phyloP scores from a whole-genome alignment of 768 basidiomycete genomes.

The Aureoboletus auriporus region DNA sequence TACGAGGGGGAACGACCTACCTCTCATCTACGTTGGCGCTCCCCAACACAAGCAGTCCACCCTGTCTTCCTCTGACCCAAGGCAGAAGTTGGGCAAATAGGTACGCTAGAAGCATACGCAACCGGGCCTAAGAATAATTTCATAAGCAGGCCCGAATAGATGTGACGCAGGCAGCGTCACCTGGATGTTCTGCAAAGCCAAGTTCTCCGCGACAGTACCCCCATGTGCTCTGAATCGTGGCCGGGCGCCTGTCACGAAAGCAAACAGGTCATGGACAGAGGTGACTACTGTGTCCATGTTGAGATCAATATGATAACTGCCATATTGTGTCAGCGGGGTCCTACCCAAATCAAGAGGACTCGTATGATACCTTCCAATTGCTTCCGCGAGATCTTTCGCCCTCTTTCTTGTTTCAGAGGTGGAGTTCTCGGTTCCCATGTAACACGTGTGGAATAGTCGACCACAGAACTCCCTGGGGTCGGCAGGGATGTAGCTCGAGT shows the following conservation, averaged over 20 bases:
- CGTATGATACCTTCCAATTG: slow-evolving; percentile 76
- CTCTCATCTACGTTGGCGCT: slow-evolving; percentile 99
- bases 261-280: slow-evolving; percentile 78
- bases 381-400: slow-evolving; percentile 81
- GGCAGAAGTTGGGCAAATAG: slow-evolving; percentile 93
- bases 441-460: slow-evolving; percentile 94
- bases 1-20: slow-evolving; percentile 32
- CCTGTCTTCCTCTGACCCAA: slow-evolving; percentile 80
- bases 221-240: slow-evolving; percentile 85
- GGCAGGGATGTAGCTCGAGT: slow-evolving; percentile 77
- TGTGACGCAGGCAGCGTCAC: slow-evolving; percentile 29
- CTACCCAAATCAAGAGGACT: background rate
- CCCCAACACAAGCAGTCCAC: slow-evolving; percentile 91
- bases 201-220: slow-evolving; percentile 82
- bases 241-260: slow-evolving; percentile 68
- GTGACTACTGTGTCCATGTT: slow-evolving; percentile 95
- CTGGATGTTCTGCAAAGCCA: slow-evolving; percentile 97
- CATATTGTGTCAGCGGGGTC: background rate
- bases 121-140: slow-evolving; percentile 57
- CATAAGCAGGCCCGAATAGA: background rate
- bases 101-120: slow-evolving; percentile 94
- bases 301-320: slow-evolving; percentile 87
- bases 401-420: slow-evolving; percentile 78
- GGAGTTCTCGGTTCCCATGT: slow-evolving; percentile 99
- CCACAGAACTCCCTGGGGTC: slow-evolving; percentile 85